These are phyloP conservation scores for Ceratobasidium sp. DNA, from an alignment of 1,284 basidiomycete genomes.

Conservation along the genomic window DNA sequence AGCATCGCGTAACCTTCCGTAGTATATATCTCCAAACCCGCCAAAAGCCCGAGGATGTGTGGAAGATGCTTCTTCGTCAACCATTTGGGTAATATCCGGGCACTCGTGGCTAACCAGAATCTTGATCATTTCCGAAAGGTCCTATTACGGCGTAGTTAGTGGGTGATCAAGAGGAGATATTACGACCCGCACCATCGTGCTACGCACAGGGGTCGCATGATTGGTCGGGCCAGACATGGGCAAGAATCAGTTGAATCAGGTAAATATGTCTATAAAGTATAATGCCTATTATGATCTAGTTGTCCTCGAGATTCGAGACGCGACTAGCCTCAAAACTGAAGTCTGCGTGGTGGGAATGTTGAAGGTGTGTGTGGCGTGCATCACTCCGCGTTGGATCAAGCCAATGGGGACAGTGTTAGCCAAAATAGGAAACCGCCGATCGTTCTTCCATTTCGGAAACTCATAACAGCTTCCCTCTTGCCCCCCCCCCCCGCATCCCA, in stretches of 20 bases:
- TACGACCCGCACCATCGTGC: neutral
- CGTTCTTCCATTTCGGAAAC: too few species aligned
- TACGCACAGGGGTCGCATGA: neutral
- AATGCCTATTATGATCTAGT: too few species aligned
- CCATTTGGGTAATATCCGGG: neutral
- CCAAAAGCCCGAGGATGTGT: neutral
- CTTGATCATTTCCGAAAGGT: neutral
- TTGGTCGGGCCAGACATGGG: neutral
- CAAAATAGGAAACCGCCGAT: too few species aligned
- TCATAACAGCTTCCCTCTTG: too few species aligned
- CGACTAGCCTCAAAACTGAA: too few species aligned
- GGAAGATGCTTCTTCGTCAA: neutral
- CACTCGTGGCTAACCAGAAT: neutral
- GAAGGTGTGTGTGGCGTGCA: too few species aligned
- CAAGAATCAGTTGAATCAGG: neutral
- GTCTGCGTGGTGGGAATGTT: too few species aligned
- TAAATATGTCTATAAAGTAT: too few species aligned
- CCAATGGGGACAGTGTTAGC: too few species aligned
- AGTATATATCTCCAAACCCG: constrained; percentile 7
- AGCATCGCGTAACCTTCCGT: neutral
- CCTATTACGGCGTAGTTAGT: neutral
- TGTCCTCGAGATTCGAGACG: too few species aligned
- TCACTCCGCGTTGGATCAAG: too few species aligned
- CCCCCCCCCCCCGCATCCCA: too few species aligned
- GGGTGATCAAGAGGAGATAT: neutral